Evolutionary conservation across 2,329 filamentous ascomycete species (phyloP).

Genomic region (Microascus cirrosus): DNA sequence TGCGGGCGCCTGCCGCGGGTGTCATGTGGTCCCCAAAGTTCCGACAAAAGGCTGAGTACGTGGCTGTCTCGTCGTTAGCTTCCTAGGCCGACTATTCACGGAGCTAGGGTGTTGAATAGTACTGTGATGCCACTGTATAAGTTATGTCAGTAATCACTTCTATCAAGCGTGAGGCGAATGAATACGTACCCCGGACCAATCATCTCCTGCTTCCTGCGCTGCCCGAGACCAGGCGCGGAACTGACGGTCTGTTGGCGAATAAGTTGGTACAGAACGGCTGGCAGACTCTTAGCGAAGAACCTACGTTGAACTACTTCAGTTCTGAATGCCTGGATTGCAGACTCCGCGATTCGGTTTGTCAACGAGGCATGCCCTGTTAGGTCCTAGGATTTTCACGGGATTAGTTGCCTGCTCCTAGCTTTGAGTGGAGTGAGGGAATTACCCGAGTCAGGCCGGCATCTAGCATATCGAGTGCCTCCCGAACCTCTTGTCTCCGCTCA

Average conservation of each 20-base stretch:
- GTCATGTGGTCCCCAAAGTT: constrained; percentile 26
- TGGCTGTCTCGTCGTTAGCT: constrained; percentile 11
- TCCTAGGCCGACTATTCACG: neutral
- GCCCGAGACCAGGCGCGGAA: neutral
- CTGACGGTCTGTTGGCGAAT: neutral
- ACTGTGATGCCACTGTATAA: constrained; percentile 15
- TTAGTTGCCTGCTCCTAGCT: neutral
- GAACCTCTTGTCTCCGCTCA: constrained; percentile 22
- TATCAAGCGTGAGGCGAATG: neutral
- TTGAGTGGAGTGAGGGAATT: constrained; percentile 1
- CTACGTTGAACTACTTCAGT: neutral
- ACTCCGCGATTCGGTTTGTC: constrained; percentile 13
- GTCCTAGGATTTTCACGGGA: neutral
- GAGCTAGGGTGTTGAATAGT: neutral
- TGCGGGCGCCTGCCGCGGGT: constrained; percentile 10
- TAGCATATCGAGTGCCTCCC: constrained; percentile 18
- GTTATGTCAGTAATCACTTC: neutral
- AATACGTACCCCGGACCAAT: constrained; percentile 24
- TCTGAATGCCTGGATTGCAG: constrained; percentile 5
- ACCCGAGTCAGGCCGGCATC: constrained; percentile 20
- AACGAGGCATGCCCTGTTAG: neutral
- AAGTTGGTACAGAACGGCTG: neutral
- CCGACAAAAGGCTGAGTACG: constrained; percentile 30
- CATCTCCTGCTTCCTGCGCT: constrained; percentile 13
- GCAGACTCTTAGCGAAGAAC: neutral